Evolutionary conservation across 202 grass and related monocot genomes (phyloP).

Genomic region (Panicum virgatum): DNA sequence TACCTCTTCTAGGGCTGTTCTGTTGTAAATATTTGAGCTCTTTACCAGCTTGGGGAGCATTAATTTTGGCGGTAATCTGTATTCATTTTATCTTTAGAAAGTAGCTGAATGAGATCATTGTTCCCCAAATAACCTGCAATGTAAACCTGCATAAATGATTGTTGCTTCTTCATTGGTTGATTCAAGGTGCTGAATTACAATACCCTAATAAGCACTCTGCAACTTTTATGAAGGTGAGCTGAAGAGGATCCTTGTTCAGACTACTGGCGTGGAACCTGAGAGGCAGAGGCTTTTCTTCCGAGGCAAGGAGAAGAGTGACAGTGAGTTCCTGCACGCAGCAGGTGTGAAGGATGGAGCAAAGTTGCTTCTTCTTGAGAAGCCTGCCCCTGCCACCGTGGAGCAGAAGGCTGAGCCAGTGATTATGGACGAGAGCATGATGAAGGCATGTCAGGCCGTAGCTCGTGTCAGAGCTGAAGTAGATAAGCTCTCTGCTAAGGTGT

Average conservation of each 20-base stretch:
- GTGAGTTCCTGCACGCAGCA: conserved; percentile 63
- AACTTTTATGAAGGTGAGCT: conserved; percentile 68
- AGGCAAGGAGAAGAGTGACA: conserved; percentile 83
- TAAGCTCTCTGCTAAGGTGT: conserved; percentile 75
- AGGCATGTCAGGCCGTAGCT: conserved; percentile 68
- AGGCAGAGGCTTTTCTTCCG: conserved; percentile 84
- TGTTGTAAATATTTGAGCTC: not conserved
- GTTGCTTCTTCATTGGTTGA: conserved; percentile 12
- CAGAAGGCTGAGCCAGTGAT: conserved; percentile 49
- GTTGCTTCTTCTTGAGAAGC: conserved; percentile 72
- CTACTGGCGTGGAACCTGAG: conserved; percentile 67
- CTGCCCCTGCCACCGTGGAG: conserved; percentile 49
- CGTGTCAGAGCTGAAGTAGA: conserved; percentile 78
- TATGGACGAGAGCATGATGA: conserved; percentile 65
- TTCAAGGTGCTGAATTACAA: conserved; percentile 15
- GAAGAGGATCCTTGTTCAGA: conserved; percentile 63
- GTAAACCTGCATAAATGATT: not conserved
- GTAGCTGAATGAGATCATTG: not conserved
- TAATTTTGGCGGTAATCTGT: not conserved
- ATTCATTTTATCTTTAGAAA: conserved; percentile 3
- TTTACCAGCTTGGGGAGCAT: not conserved
- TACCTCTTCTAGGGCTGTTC: not conserved
- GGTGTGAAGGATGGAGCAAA: conserved; percentile 86
- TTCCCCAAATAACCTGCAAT: not conserved
- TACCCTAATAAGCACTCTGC: not conserved